Evolutionary conservation across 441 rosid genomes (phyloP).

Genomic region (Brassica balearica): DNA sequence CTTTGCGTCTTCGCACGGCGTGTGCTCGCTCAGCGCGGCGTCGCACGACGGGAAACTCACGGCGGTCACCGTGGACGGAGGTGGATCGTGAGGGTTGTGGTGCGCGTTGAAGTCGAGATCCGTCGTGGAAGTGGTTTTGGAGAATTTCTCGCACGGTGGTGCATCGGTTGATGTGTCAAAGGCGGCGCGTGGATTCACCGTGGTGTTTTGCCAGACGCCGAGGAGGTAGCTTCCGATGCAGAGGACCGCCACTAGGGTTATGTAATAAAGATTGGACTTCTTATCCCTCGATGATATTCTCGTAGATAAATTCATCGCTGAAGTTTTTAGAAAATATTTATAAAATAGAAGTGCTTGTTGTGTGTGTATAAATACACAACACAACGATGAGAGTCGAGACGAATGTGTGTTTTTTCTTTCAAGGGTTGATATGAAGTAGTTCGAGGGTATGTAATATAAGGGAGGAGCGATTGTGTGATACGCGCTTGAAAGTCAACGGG

Average conservation of each 20-base stretch:
- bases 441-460: conserved; percentile 30
- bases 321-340: not conserved
- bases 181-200: conserved; percentile 37
- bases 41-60: conserved; percentile 53
- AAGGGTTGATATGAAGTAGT: conserved; percentile 43
- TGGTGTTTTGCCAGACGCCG: conserved; percentile 58
- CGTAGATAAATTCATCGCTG: not conserved
- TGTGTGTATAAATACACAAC: not conserved
- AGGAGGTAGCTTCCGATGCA: conserved; percentile 57
- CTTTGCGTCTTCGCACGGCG: conserved; percentile 72
- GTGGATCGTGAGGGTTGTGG: conserved; percentile 37
- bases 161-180: not conserved
- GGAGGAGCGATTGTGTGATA: conserved; percentile 12
- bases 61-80: conserved; percentile 29
- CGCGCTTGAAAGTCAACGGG: conserved; percentile 35
- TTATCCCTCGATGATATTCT: conserved; percentile 46
- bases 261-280: conserved; percentile 55
- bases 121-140: conserved; percentile 11
- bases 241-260: conserved; percentile 48
- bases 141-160: conserved; percentile 22
- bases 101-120: conserved; percentile 56
- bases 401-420: conserved; percentile 30
- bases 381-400: conserved; percentile 24
- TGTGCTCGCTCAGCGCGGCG: conserved; percentile 59
- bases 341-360: not conserved